These are phyloP conservation scores for Chrysopogon serrulatus DNA, from an alignment of 176 grass and related monocot genomes.

Conservation along the genomic window DNA sequence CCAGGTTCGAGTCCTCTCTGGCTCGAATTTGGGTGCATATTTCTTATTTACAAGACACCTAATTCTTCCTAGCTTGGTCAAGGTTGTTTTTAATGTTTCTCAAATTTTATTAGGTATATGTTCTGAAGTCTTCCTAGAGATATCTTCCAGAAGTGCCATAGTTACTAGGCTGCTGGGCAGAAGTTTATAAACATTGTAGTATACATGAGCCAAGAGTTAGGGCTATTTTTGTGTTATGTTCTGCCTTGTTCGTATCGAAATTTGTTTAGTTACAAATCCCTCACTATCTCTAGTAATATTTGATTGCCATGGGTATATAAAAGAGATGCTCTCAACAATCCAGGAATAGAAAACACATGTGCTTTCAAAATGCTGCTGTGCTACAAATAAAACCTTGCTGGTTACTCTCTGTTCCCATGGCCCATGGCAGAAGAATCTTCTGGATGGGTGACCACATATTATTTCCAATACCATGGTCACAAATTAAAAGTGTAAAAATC, in stretches of 20 bases:
- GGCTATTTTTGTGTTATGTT: not conserved
- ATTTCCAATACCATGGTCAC: not conserved
- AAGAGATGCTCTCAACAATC: not conserved
- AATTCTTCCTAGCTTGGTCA: not conserved
- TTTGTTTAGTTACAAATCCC: not conserved
- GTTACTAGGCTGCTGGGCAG: not conserved
- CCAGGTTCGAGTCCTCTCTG: not conserved
- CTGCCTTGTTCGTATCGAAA: not conserved
- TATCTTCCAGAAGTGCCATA: slow-evolving; percentile 1
- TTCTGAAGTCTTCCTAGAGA: not conserved
- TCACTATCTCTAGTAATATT: slow-evolving; percentile 3
- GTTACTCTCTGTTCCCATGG: not conserved
- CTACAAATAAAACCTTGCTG: not conserved
- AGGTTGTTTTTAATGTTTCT: not conserved
- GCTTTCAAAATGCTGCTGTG: not conserved
- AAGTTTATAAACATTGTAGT: not conserved
- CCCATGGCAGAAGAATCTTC: not conserved
- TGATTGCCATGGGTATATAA: not conserved
- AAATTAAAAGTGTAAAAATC: not conserved
- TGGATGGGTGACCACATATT: not conserved
- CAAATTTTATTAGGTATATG: not conserved
- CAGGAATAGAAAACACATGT: not conserved
- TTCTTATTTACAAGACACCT: not conserved
- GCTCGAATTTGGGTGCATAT: not conserved
- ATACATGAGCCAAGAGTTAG: not conserved